Evolutionary conservation across 169 alveolate species (phyloP), one percentile per base, ranked within the genome.

Genomic region (Cryptosporidium sp.): DNA sequence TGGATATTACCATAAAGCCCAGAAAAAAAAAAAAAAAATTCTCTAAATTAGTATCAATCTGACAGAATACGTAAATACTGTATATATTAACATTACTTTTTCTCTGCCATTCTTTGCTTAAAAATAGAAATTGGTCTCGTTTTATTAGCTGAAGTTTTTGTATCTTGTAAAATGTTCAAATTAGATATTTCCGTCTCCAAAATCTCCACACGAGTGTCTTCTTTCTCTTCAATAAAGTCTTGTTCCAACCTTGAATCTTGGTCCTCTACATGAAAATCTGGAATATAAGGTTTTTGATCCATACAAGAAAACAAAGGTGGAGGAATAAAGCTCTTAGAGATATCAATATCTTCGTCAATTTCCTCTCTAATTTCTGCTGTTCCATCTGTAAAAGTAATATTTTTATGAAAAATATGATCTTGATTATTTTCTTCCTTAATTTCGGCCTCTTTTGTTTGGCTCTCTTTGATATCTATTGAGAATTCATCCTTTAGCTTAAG

Each of bases 351-450:
- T 21, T 80, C 75, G 3, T n/a, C 12, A 26, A 80, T 61, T 37
- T 80, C 89, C 12, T 80, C 86, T 44, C 72, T 73, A 12, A 73
- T 73, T 39, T 73, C 86, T 18, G 86, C 86, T 18, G 68, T 52
- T 16, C 86, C 86, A 37, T 73, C 72, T 7, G 31, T 51, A 42
- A 73, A 73, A 9, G 29, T 56, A 29, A 73, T 60, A 39, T 60
- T 73, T 51, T 45, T n/a, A 9, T 39, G 6, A 3, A 33, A 44
- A 6, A 12, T 65, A n/a, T 7, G 14, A 37, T 16, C 65, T 70
- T 21, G 48, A 70, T 7, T 39, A 9, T 9, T 31, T 21, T 70
- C 44, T 44, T 70, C 45, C 42, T 16, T 45, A 16, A 70, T 29
- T 21, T 45, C 44, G n/a, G 42, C n/a, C 60, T 45, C 84, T 8